Conservation (phyloP, 106 monocot genomes). For the Allium fistulosum region DNA sequence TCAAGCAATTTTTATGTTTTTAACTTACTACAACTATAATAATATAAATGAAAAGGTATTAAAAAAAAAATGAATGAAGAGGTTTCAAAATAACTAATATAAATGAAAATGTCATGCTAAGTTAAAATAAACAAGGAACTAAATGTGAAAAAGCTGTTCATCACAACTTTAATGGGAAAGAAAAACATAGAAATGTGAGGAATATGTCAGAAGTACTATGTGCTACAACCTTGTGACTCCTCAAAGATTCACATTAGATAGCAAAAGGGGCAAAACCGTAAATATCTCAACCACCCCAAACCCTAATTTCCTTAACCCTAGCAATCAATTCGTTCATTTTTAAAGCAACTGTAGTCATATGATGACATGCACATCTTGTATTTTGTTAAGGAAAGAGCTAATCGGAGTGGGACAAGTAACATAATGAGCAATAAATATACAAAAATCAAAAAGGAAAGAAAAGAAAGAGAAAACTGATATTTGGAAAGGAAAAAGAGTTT, state of each 20-base stretch:
- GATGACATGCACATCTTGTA: neutral
- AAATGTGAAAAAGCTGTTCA: constrained; percentile 5
- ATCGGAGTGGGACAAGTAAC: constrained; percentile 10
- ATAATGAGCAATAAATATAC: constrained; percentile 8
- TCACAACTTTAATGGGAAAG: constrained; percentile 5
- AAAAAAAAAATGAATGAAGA: neutral
- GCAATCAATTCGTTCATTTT: too few relatives aligned
- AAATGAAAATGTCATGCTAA: too few relatives aligned
- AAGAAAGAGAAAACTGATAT: constrained; percentile 1
- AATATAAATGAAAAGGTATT: too few relatives aligned
- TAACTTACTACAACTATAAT: neutral
- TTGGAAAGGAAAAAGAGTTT: constrained; percentile 3
- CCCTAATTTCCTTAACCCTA: constrained; percentile 1
- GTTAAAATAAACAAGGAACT: neutral
- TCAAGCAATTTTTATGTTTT: neutral
- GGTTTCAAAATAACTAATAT: neutral
- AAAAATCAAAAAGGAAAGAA: neutral
- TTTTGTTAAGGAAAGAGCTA: constrained; percentile 7
- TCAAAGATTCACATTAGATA: constrained; percentile 18
- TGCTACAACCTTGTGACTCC: constrained; percentile 33
- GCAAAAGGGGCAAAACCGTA: constrained; percentile 1
- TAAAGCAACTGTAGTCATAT: neutral
- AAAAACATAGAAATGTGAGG: neutral
- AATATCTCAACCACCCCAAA: constrained; percentile 12
- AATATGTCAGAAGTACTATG: constrained; percentile 15